A percentile compares a stretch with the other conserved stretches of the same genome.
These are phyloP conservation scores for Glomus cerebriforme DNA, from an alignment of 192 early-diverging fungal genomes.

Conservation along the genomic window DNA sequence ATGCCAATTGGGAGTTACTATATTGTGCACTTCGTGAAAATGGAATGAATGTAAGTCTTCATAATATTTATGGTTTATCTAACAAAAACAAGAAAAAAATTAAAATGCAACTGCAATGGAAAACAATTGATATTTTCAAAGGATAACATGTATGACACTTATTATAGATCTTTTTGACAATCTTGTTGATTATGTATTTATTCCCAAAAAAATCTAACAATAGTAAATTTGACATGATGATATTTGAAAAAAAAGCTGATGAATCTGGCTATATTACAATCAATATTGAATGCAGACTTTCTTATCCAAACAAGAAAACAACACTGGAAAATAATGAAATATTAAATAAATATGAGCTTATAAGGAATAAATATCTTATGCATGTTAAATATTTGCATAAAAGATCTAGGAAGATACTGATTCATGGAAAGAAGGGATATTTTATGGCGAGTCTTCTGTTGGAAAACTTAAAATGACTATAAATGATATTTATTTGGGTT, in stretches of 20 bases:
- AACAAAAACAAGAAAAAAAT: neutral
- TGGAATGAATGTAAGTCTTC: conserved; percentile 5
- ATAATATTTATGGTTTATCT: neutral
- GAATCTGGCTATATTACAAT: conserved; percentile 12
- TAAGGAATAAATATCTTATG: neutral
- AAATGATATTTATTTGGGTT: conserved; percentile 3
- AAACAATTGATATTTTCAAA: neutral
- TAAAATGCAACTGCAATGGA: neutral
- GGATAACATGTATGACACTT: neutral
- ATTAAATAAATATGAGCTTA: conserved; percentile 2
- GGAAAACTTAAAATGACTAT: conserved; percentile 12
- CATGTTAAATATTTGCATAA: conserved; percentile 6
- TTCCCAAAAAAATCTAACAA: neutral
- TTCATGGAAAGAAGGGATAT: too few species aligned
- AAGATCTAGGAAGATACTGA: neutral
- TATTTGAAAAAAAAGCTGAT: conserved; percentile 9
- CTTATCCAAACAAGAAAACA: neutral
- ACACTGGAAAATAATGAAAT: conserved; percentile 11
- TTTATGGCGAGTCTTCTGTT: neutral
- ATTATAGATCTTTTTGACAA: neutral
- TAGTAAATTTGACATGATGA: conserved; percentile 1
- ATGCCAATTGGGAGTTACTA: neutral
- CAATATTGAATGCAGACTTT: conserved; percentile 17
- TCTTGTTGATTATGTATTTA: neutral
- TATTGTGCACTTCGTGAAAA: neutral